Percentiles rank a stretch among this genome's conserved stretches.
Conservation (phyloP, 139 green algal species). For the Chlorella sp. region DNA sequence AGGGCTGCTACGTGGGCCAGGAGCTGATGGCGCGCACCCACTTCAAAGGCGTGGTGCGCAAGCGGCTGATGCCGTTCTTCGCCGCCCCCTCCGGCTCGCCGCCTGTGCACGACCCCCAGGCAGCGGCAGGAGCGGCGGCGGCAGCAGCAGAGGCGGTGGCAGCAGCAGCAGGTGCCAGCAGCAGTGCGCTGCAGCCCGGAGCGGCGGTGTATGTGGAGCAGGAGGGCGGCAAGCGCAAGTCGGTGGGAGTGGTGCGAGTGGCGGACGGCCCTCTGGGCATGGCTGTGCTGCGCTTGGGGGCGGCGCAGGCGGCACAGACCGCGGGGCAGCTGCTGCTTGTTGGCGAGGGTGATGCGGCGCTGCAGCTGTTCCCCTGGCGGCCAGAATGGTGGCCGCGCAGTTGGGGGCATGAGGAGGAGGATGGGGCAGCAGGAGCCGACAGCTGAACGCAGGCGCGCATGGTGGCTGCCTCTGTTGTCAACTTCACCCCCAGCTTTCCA, state of each 20-base stretch:
- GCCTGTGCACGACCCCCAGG: too few relatives aligned
- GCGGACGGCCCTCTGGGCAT: constrained; percentile 41
- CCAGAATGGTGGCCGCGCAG: constrained; percentile 53
- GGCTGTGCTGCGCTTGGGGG: constrained; percentile 52
- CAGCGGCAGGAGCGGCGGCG: neutral
- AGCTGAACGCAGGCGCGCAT: too few relatives aligned
- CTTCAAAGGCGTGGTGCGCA: constrained; percentile 82
- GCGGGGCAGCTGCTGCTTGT: neutral
- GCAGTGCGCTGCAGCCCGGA: neutral
- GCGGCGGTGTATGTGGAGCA: neutral
- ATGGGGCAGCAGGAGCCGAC: neutral
- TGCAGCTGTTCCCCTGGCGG: constrained; percentile 33
- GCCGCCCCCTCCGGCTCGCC: constrained; percentile 1
- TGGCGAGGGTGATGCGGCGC: neutral
- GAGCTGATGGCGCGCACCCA: constrained; percentile 85
- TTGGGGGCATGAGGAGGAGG: constrained; percentile 45
- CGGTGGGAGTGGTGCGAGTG: constrained; percentile 34
- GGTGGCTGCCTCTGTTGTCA: too few relatives aligned
- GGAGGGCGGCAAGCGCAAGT: constrained; percentile 5
- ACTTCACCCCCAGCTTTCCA: too few relatives aligned
- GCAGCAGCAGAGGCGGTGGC: neutral
- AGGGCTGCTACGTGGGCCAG: constrained; percentile 97
- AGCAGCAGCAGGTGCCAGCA: neutral
- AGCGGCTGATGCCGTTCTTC: constrained; percentile 80
- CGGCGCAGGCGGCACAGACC: neutral